Evolutionary conservation across 1,284 basidiomycete species (phyloP), one percentile per base, ranked within the genome.

Genomic region (Ceratobasidium sp.): DNA sequence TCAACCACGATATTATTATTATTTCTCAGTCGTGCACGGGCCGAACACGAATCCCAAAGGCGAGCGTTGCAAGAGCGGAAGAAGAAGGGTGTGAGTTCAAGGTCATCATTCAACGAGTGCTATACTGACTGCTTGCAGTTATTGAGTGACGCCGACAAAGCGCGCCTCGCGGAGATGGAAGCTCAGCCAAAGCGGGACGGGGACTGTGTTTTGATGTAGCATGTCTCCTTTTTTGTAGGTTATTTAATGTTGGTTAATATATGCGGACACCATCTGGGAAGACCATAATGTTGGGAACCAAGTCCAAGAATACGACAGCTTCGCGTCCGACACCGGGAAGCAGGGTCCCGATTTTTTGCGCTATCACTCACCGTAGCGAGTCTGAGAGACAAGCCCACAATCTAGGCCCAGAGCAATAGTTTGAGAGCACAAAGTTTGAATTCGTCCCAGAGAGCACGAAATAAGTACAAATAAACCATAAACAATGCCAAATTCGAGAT

Each of bases 41-140:
- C 88, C 11, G 91, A 93, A 81, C 84, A 86, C 79, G 88, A 88
- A 78, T 91, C 90, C 78, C 84, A 84, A 78, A 80, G 86, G 75
- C 88, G 86, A 79, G 91, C 88, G 0, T 88, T 93, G 87, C 83
- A 86, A 79, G 88, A 86, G 74, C 86, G 91, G 34, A 90, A 88
- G 4, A 86, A 85, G 84, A 92, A 90, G 81, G 91, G 92, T 54
- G 85, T 90, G 79, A 79, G 86, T 82, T 16, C 6, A 16, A 51
- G n/a, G 22, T 34, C 31, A 3, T 56, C 8, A n/a, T 48, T 65
- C 62, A 24, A 9, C 27, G 48, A 43, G 43, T 27, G 34, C 41
- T 48, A 46, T 71, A 59, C 75, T 77, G 22, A 76, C 64, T 19
- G 19, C 37, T 1, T n/a, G 48, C 77, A 81, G 81, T 65, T 81